phyloP scores from a whole-genome alignment of 495 filamentous ascomycete species.

The Aspergillus biplanus region DNA sequence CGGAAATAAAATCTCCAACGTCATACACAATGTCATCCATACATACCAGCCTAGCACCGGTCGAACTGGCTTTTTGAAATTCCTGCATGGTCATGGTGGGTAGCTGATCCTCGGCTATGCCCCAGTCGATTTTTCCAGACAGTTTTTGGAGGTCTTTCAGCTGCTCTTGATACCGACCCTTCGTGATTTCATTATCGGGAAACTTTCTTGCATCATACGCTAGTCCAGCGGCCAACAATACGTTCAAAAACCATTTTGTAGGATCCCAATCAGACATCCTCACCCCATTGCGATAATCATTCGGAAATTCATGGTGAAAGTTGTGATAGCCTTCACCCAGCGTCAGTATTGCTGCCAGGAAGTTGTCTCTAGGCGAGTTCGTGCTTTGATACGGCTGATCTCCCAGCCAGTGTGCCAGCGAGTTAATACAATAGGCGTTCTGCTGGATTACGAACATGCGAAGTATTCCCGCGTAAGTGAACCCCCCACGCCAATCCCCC shows the following conservation, averaged over 20 bases:
- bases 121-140: constrained; percentile 91
- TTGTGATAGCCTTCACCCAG: constrained; percentile 99
- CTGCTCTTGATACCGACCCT: constrained; percentile 92
- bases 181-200: constrained; percentile 97
- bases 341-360: constrained; percentile 92
- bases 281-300: constrained; percentile 98
- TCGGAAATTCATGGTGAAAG: constrained; percentile 99
- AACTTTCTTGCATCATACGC: constrained; percentile 97
- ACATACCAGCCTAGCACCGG: constrained; percentile 83
- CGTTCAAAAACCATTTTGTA: constrained; percentile 97
- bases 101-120: constrained; percentile 87
- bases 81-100: constrained; percentile 97
- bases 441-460: constrained; percentile 99
- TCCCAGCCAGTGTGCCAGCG: constrained; percentile 96
- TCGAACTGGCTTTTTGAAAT: constrained; percentile 78
- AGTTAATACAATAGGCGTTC: constrained; percentile 99
- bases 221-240: constrained; percentile 89
- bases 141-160: constrained; percentile 99
- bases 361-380: constrained; percentile 95
- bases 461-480: constrained; percentile 93
- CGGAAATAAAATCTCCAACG: constrained; percentile 90
- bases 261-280: constrained; percentile 98
- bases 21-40: constrained; percentile 97
- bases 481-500: constrained; percentile 89
- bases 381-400: constrained; percentile 99